phyloP scores from a whole-genome alignment of 805 yeast genomes.

The Alloascoidea hylecoeti region DNA sequence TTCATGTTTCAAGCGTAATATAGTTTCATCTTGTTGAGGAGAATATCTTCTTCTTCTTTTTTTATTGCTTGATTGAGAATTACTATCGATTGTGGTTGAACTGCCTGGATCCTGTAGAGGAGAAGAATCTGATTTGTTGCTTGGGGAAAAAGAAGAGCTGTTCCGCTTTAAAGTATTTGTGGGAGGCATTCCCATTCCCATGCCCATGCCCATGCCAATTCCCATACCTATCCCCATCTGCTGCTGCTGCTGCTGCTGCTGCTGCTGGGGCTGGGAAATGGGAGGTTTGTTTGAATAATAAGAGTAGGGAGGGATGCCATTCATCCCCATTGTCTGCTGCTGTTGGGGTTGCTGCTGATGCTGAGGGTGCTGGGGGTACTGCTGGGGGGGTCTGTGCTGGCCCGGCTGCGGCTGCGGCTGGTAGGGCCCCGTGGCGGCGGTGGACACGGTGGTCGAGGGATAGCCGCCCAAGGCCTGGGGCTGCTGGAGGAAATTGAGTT shows the following conservation, averaged over 20 bases:
- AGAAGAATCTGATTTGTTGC: not conserved
- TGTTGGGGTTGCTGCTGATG: slow-evolving; percentile 4
- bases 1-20: slow-evolving; percentile 33
- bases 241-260: slow-evolving; percentile 3
- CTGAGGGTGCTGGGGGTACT: slow-evolving; percentile 2
- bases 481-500: not conserved
- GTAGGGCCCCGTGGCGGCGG: not conserved
- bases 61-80: no score
- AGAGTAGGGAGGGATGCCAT: slow-evolving; percentile 15
- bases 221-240: not conserved
- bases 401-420: not conserved
- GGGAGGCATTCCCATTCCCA: slow-evolving; percentile 2
- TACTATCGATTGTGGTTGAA: not conserved
- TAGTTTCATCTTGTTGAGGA: slow-evolving; percentile 37
- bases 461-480: no score
- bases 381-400: not conserved
- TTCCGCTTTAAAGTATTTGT: not conserved
- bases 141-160: not conserved
- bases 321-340: slow-evolving; percentile 8
- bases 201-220: slow-evolving; percentile 2
- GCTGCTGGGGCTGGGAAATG: slow-evolving; percentile 9
- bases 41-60: slow-evolving; percentile 3
- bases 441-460: no score
- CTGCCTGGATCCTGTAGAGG: not conserved
- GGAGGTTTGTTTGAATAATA: slow-evolving; percentile 11